Percentiles rank a stretch among this genome's conserved stretches.
phyloP scores from a whole-genome alignment of 148 eudicot species.

The Persicaria tinctoria region DNA sequence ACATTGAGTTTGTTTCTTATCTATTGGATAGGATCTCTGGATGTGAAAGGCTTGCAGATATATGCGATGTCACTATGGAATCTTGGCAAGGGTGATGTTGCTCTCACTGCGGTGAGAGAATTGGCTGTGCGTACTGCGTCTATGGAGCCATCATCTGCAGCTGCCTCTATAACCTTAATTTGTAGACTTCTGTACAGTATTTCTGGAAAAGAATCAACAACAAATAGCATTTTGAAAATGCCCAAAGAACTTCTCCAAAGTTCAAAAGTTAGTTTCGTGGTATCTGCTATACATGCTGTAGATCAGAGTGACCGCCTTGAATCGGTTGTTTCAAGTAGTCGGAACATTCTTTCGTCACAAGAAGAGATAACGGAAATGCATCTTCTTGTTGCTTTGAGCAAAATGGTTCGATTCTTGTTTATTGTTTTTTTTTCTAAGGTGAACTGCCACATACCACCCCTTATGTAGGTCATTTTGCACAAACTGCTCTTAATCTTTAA shows the following conservation, averaged over 20 bases:
- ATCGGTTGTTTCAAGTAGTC: constrained; percentile 62
- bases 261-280: constrained; percentile 68
- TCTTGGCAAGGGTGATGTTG: constrained; percentile 61
- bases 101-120: constrained; percentile 48
- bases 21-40: constrained; percentile 60
- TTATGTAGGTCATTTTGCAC: too few species aligned
- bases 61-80: constrained; percentile 72
- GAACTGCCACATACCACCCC: too few species aligned
- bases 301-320: constrained; percentile 56
- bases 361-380: constrained; percentile 72
- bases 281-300: constrained; percentile 75
- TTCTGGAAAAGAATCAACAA: constrained; percentile 60
- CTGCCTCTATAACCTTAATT: constrained; percentile 48
- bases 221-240: constrained; percentile 54
- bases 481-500: too few species aligned
- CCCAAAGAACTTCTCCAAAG: constrained; percentile 53
- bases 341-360: constrained; percentile 37
- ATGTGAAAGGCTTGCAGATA: constrained; percentile 65
- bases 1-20: neutral
- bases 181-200: constrained; percentile 55
- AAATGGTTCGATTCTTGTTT: constrained; percentile 50
- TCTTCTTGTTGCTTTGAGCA: constrained; percentile 55
- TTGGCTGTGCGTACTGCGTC: constrained; percentile 43
- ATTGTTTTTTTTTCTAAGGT: neutral
- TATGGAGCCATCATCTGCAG: constrained; percentile 39